These are phyloP conservation scores for Volvox carteri DNA, from an alignment of 163 green algal genomes.

Conservation along the genomic window DNA sequence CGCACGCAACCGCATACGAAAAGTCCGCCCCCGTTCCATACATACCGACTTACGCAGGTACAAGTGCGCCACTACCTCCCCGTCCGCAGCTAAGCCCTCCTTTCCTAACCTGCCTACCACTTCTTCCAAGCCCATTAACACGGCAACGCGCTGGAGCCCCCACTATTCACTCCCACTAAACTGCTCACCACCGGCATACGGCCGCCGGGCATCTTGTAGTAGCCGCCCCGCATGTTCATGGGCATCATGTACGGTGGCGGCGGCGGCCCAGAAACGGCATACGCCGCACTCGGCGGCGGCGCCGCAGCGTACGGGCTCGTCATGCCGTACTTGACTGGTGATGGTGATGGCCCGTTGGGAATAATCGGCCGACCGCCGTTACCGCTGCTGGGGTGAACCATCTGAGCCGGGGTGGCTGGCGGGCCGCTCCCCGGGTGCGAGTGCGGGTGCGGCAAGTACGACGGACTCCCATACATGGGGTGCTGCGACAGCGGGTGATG, in stretches of 20 bases:
- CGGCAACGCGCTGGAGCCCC: background rate
- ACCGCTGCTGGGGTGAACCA: background rate
- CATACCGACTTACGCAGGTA: too few relatives aligned
- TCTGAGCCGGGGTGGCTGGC: background rate
- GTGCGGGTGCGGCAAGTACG: constrained; percentile 19
- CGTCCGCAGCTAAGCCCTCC: too few relatives aligned
- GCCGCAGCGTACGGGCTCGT: constrained; percentile 1
- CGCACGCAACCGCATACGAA: too few relatives aligned
- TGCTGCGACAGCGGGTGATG: constrained; percentile 12
- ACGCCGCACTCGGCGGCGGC: background rate
- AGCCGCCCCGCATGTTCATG: constrained; percentile 23
- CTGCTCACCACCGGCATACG: constrained; percentile 32
- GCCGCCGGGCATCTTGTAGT: constrained; percentile 20
- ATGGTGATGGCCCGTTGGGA: background rate
- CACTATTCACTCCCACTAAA: too few relatives aligned
- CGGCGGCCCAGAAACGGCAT: background rate
- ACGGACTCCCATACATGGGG: constrained; percentile 4
- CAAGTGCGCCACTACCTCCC: too few relatives aligned
- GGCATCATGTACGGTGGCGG: constrained; percentile 42
- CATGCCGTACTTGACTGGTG: background rate
- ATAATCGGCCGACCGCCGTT: background rate
- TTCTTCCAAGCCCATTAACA: too few relatives aligned
- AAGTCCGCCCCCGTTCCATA: too few relatives aligned
- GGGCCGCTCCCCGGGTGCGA: background rate
- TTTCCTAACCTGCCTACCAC: too few relatives aligned